Evolutionary conservation across 2,329 filamentous ascomycete genomes (phyloP).

Genomic region (Fusarium hainanense): DNA sequence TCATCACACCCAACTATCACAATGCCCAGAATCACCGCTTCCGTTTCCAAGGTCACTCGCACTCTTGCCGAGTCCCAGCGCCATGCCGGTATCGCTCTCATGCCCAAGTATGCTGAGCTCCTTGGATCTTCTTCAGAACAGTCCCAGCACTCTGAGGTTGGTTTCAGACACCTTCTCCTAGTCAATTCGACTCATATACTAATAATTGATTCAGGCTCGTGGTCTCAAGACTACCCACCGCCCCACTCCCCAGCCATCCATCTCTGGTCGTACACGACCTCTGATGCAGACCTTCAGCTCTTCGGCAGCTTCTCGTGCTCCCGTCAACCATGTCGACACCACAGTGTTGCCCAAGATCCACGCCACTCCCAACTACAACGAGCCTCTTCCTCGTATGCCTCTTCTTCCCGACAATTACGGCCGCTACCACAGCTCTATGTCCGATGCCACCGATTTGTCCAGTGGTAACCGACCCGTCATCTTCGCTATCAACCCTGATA

Average conservation of each 20-base stretch:
- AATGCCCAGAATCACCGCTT: slow-evolving; percentile 64
- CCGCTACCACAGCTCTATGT: slow-evolving; percentile 55
- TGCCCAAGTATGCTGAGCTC: slow-evolving; percentile 62
- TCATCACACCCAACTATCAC: slow-evolving; percentile 10
- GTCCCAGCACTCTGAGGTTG: slow-evolving; percentile 54
- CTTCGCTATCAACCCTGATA: slow-evolving; percentile 66
- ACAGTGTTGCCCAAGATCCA: slow-evolving; percentile 63
- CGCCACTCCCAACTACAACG: slow-evolving; percentile 45
- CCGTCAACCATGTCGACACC: slow-evolving; percentile 60
- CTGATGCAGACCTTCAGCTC: slow-evolving; percentile 73
- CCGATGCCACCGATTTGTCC: slow-evolving; percentile 55
- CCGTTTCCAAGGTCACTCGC: slow-evolving; percentile 61
- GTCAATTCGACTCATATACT: slow-evolving; percentile 11
- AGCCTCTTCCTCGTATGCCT: slow-evolving; percentile 64
- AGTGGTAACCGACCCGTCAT: slow-evolving; percentile 61
- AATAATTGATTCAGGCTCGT: slow-evolving; percentile 50
- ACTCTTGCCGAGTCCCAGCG: slow-evolving; percentile 58
- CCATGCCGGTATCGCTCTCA: slow-evolving; percentile 54
- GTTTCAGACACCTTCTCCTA: slow-evolving; percentile 30
- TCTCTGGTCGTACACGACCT: slow-evolving; percentile 60
- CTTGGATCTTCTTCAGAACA: slow-evolving; percentile 50
- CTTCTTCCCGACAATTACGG: slow-evolving; percentile 69
- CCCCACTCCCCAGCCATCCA: slow-evolving; percentile 58
- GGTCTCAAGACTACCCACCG: slow-evolving; percentile 61
- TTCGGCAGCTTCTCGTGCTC: slow-evolving; percentile 55